Evolutionary conservation across 2,329 filamentous ascomycete species (phyloP), one percentile per base, ranked within the genome.

Genomic region (Colletotrichum noveboracense): DNA sequence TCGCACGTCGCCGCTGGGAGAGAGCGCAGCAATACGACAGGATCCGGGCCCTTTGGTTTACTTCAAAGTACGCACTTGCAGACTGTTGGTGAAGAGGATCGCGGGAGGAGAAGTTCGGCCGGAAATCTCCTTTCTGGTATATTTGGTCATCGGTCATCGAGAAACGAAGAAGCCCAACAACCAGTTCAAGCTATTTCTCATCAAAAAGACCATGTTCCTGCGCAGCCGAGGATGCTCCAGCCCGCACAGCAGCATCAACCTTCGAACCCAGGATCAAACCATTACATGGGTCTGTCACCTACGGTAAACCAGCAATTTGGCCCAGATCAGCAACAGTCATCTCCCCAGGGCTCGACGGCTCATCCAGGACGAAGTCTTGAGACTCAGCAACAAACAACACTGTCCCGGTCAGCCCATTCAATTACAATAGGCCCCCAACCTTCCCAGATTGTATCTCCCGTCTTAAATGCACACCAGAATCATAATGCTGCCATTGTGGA

Each of bases 41-140:
- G 78, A 6, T 76, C 78, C 21, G 56, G 76, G 4, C 79, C 64
- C 7, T 68, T 26, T 21, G 72, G 8, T 36, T 38, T 61, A 67
- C 71, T 34, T 62, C 67, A 43, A 16, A 62, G 72, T 30, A 38
- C 58, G 26, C 70, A 75, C 43, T 21, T 76, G 48, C 32, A 38
- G 28, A 9, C 64, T 61, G 69, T 52, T 12, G 60, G 68, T 6
- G 80, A 80, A 32, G 79, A 78, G 14, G 76, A 80, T 4, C 78
- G 79, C 24, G 77, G 80, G 14, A 75, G 80, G 3, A 78, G 79
- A 58, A 74, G 76, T 7, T 79, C 80, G 7, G 75, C 76, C 4
- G 76, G 79, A 5, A 77, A 73, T 7, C 78, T 81, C 56, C 62
- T 81, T 48, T 77, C 79, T 7, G 78, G 77, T 18, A 73, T 81